phyloP scores from a whole-genome alignment of 768 basidiomycete species.

The Filobasidium wieringae region DNA sequence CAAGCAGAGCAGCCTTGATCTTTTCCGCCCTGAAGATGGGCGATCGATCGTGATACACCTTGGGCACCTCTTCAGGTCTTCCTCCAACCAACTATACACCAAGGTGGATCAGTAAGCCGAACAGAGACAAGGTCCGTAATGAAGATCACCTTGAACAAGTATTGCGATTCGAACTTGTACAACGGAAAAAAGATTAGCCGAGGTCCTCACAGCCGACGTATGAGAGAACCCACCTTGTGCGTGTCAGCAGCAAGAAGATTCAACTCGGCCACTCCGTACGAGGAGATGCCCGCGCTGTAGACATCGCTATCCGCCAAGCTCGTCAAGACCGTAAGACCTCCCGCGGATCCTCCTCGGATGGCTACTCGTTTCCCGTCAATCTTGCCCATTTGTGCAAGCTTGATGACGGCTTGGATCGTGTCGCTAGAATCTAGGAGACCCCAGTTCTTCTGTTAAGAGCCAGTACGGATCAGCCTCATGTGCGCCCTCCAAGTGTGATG shows the following conservation, averaged over 20 bases:
- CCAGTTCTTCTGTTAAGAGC: constrained; percentile 48
- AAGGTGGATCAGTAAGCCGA: constrained; percentile 34
- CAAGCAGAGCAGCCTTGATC: constrained; percentile 41
- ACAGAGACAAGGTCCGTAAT: too few species aligned
- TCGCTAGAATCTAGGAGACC: constrained; percentile 63
- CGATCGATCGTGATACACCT: constrained; percentile 52
- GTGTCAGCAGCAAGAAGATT: constrained; percentile 49
- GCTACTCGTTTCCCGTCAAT: constrained; percentile 55
- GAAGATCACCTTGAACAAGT: constrained; percentile 17
- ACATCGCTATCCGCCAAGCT: constrained; percentile 42
- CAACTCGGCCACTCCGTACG: constrained; percentile 62
- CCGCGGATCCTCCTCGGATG: constrained; percentile 59
- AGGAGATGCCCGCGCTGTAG: constrained; percentile 55
- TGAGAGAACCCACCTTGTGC: constrained; percentile 43
- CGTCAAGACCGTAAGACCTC: constrained; percentile 55
- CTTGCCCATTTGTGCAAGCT: constrained; percentile 46
- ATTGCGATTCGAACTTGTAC: constrained; percentile 14
- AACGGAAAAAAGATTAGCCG: not conserved
- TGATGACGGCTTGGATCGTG: constrained; percentile 48
- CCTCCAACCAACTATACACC: constrained; percentile 57
- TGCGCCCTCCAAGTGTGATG: not conserved
- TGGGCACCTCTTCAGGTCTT: constrained; percentile 44
- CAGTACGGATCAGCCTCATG: not conserved
- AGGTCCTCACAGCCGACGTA: not conserved
- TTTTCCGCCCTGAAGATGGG: constrained; percentile 53